Evolutionary conservation across 441 rosid species (phyloP), one percentile per base, ranked within the genome.

Genomic region (Eruca vesicaria): DNA sequence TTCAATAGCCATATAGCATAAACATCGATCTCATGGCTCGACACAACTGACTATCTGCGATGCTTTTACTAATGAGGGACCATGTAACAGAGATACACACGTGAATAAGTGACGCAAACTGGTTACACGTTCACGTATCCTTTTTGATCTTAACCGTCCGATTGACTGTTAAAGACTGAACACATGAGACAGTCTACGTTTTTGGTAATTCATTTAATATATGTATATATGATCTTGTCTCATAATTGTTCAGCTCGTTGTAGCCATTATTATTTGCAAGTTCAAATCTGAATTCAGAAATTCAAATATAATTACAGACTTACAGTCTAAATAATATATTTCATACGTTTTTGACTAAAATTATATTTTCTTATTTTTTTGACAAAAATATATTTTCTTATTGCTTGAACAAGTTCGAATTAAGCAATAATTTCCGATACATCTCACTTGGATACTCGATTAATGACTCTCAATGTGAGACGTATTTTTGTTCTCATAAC

Each of bases 11-110:
- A 12, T 21, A 35, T 21, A 35, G 53, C 48, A 7, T 19, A 45
- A 31, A 56, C 31, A 41, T 43, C 57, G 29, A 73, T 26, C 31
- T 15, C 41, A 16, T 15, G 55, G 20, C 15, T 19, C 31, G 53
- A 62, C 36, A 50, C 68, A 62, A 62, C 60, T 71, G 59, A 14
- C 69, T 45, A 9, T 45, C 28, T 52, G 7, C 29, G 60, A 50
- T 19, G 71, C 53, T 69, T 57, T 11, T 14, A 43, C 41, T 36
- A 10, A 48, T 31, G 71, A 12, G 32, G 23, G 35, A 9, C 72
- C 63, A 52, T 52, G n/a, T 50, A 6, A 7, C 41, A 66, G 59
- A 43, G 15, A 48, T 29, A n/a, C 32, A 32, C 72, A 55, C 61
- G 29, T 68, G 72, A 15, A 45, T 45, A 45, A 3, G 53, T 45